phyloP scores from a whole-genome alignment of 1,284 basidiomycete genomes.

The Ceratobasidium sp. region DNA sequence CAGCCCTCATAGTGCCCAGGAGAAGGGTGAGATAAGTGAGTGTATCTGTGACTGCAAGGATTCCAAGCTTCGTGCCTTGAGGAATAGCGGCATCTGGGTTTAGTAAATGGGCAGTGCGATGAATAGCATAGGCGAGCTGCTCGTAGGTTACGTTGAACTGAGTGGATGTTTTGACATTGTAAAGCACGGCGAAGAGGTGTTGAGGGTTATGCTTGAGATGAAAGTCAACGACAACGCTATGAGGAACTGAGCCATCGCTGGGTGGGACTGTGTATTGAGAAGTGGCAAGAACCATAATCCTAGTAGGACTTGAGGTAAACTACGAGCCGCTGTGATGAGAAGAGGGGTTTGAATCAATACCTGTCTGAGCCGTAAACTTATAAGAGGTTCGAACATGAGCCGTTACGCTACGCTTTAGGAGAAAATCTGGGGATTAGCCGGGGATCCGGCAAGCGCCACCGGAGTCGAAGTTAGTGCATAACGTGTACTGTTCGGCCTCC shows the following conservation, averaged over 20 bases:
- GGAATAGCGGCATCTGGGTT: neutral
- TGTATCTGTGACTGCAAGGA: neutral
- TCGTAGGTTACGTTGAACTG: conserved; percentile 15
- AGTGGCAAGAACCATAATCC: neutral
- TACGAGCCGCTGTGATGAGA: too few relatives aligned
- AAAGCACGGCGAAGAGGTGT: conserved; percentile 9
- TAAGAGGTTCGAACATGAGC: too few relatives aligned
- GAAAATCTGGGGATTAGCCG: too few relatives aligned
- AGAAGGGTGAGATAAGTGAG: neutral
- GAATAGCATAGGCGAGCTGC: neutral
- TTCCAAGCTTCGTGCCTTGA: conserved; percentile 7
- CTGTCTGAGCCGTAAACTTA: too few relatives aligned
- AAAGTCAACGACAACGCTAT: conserved; percentile 2
- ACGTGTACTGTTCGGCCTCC: too few relatives aligned
- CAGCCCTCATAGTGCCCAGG: neutral
- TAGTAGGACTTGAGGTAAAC: too few relatives aligned
- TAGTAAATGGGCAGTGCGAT: conserved; percentile 2
- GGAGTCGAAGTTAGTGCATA: too few relatives aligned
- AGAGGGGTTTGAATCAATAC: too few relatives aligned
- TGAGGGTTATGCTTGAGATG: conserved; percentile 15
- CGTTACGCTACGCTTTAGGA: too few relatives aligned
- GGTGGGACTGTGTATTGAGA: conserved; percentile 2
- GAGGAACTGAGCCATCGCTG: conserved; percentile 23
- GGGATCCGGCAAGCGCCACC: too few relatives aligned
- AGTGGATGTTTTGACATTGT: conserved; percentile 4